Base-by-base conservation (phyloP, 2,329 filamentous ascomycete species). In the Ampelomyces quisqualis region DNA sequence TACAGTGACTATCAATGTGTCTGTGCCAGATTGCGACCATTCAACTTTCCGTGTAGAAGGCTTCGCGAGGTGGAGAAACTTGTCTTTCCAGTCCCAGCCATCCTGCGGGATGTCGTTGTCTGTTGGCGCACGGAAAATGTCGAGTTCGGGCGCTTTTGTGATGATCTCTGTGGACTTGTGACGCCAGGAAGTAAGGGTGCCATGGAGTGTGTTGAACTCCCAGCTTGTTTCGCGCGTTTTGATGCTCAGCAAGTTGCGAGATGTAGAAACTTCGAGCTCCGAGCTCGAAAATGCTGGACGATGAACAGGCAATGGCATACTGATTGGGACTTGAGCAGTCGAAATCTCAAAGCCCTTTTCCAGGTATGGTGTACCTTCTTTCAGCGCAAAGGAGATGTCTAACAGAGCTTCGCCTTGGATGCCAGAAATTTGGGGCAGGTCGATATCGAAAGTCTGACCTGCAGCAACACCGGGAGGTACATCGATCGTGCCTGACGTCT, bases 71-170 rank as follows among this genome's bases (percentile, higher is more conserved):
- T 58, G 56, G 1, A 67, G 48, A 6, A 52, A 47, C 18, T 55
- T 58, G 36, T 66, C 60, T 30, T 73, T 67, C 82, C 82, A 86
- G 50, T 84, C 79, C 4, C 73, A 74, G 3, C 77, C 71, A 8
- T 79, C 77, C 11, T 65, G 57, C 0, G 77, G 73, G 0, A 70
- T 68, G 54, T 86, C 83, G 53, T 86, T 86, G 62, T 86, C 80
- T 0, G 82, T 86, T 10, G 77, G 75, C 0, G 82, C 78, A 4
- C 82, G 79, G 75, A 81, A 85, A 65, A 86, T 79, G 5, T 72
- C 70, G 1, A 78, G 72, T 7, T 63, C 58, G 1, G 73, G 65
- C 55, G 64, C 53, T 31, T 53, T 51, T 19, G 56, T 44, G 22
- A 67, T 57, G 8, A 66, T 30, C 20, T 73, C 14, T 14, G 59